Evolutionary conservation across 352 stramenopile genomes (phyloP), one percentile per base, ranked within the genome.

Genomic region (Pythium pectinolyticum): DNA sequence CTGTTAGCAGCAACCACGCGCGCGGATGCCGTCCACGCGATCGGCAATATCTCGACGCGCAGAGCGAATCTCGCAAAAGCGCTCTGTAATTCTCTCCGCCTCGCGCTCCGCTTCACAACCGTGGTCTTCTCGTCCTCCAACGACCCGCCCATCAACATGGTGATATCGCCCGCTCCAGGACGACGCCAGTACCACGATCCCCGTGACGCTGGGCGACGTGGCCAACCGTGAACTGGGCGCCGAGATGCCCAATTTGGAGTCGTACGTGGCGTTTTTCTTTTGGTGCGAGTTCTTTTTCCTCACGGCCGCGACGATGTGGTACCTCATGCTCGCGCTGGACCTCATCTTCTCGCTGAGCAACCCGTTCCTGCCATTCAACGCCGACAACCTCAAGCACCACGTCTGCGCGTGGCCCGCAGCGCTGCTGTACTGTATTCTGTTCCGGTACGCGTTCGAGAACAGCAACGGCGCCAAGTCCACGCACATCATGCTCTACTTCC

Each of bases 271-370:
- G 11, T 86, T 91, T 63, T 90, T 92, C 74, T 94, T 94, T 63
- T 94, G 86, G 86, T 77, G 73, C 63, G 74, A 80, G 53, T 88
- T 92, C 62, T 94, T 93, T 81, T 92, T 94, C 71, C 71, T 72
- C 59, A 92, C 84, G 41, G 74, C 86, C 17, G 59, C 79, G 31
- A 93, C 84, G 25, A 85, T 93, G 47, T 94, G 86, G 86, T 90
- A 81, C 64, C 78, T 94, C 64, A 94, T 94, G 86, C 69, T 94
- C 27, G 84, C 86, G 54, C 64, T 93, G 19, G 84, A 94, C 56
- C 70, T 94, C 39, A 93, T 94, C 65, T 93, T 91, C 68, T 94
- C 86, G 63, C 73, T 94, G 12, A 91, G 82, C 41, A 94, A 94
- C 66, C 86, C 86, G 63, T 94, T 94, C 69, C 62, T 94, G 49